Evolutionary conservation across 805 yeast species (phyloP).

Genomic region (Metschnikowia continentalis): DNA sequence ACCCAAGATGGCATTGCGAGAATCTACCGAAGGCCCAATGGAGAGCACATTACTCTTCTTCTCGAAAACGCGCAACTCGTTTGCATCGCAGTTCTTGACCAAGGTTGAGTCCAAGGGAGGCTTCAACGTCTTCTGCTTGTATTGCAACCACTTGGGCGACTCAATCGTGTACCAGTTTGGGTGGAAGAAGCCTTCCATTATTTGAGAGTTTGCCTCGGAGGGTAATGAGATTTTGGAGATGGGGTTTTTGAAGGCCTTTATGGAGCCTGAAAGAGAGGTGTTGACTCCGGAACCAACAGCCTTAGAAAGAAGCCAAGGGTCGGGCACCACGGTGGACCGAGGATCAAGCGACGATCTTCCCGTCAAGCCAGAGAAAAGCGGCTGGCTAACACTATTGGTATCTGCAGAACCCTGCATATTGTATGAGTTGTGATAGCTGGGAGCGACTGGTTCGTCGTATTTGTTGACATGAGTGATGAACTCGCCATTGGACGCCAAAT

Average conservation of each 20-base stretch:
- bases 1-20: conserved; percentile 31
- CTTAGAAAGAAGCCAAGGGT: conserved; percentile 61
- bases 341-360: conserved; percentile 72
- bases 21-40: conserved; percentile 36
- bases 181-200: conserved; percentile 40
- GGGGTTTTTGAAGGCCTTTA: conserved; percentile 30
- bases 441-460: conserved; percentile 28
- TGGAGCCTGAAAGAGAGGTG: conserved; percentile 20
- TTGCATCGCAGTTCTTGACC: conserved; percentile 20
- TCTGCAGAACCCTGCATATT: conserved; percentile 25
- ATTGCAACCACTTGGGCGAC: conserved; percentile 40
- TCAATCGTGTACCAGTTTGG: conserved; percentile 44
- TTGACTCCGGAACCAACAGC: conserved; percentile 37
- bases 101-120: conserved; percentile 28
- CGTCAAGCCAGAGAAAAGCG: conserved; percentile 73
- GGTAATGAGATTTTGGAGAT: conserved; percentile 33
- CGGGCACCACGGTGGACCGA: conserved; percentile 64
- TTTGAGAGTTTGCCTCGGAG: conserved; percentile 28
- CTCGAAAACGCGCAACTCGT: conserved; percentile 19
- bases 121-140: conserved; percentile 21
- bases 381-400: conserved; percentile 59
- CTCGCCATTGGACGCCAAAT: conserved; percentile 56
- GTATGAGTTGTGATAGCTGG: conserved; percentile 21
- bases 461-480: conserved; percentile 39
- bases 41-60: conserved; percentile 25